A percentile compares a stretch with the other conserved stretches of the same genome.
phyloP scores from a whole-genome alignment of 345 rosid genomes.

The Gossypium ekmanianum region DNA sequence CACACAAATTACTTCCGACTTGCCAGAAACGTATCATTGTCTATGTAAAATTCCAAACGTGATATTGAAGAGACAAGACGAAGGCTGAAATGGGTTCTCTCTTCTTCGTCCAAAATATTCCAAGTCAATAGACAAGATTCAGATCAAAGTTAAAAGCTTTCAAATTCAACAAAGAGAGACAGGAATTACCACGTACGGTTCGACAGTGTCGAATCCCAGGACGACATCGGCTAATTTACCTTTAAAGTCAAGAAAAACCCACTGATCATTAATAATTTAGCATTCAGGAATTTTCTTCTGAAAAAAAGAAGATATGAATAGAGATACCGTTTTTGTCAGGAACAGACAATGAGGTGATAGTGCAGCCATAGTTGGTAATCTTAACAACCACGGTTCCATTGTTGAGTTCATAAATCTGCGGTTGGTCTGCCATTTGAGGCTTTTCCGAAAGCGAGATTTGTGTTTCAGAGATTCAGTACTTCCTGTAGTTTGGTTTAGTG shows the following conservation, averaged over 20 bases:
- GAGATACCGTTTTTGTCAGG: constrained; percentile 74
- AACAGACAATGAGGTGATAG: constrained; percentile 66
- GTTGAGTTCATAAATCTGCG: constrained; percentile 73
- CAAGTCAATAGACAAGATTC: neutral
- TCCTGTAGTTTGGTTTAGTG: neutral
- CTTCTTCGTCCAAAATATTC: neutral
- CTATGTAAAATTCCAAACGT: neutral
- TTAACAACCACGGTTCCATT: constrained; percentile 74
- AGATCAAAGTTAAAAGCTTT: constrained; percentile 12
- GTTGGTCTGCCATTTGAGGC: constrained; percentile 53
- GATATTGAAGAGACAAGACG: neutral
- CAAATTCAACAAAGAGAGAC: neutral
- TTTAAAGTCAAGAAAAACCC: constrained; percentile 22
- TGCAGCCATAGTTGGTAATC: constrained; percentile 76
- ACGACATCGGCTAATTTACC: constrained; percentile 81
- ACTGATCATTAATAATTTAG: constrained; percentile 10
- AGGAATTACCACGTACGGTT: constrained; percentile 71
- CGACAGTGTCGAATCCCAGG: constrained; percentile 84
- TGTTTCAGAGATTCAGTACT: neutral
- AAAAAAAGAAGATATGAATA: neutral
- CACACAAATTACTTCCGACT: neutral
- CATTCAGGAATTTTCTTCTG: neutral
- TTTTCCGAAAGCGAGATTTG: neutral
- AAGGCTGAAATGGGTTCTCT: constrained; percentile 4
- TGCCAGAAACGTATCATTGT: neutral